Evolutionary conservation across 225 moss, liverwort and hornwort genomes (phyloP).

Genomic region (Anthoceros angustus): DNA sequence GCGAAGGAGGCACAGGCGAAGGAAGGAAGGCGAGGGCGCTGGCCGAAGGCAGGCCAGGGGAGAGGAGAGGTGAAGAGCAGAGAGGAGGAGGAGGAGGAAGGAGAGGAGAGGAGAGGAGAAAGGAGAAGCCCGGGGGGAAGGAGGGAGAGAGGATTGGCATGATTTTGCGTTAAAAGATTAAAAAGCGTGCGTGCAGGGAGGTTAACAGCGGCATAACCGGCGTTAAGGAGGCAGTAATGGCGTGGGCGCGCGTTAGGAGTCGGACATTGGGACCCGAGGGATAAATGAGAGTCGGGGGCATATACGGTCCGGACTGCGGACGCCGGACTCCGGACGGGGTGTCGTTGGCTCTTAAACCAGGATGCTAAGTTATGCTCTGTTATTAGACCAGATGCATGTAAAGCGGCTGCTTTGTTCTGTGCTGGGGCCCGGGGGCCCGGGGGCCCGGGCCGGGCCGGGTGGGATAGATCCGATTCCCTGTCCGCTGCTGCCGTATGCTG

Average conservation of each 20-base stretch:
- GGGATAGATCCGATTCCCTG: no score
- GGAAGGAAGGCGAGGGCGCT: slow-evolving; percentile 12
- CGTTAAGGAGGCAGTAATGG: no score
- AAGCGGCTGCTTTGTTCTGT: no score
- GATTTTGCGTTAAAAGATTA: not conserved
- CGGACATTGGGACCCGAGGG: no score
- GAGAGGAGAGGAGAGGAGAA: slow-evolving; percentile 11
- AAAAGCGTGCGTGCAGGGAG: no score
- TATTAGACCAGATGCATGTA: no score
- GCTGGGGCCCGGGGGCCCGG: no score
- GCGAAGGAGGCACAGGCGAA: slow-evolving; percentile 21
- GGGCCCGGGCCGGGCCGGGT: no score
- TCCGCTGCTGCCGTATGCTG: no score
- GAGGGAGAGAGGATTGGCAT: slow-evolving; percentile 6
- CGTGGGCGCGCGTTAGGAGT: no score
- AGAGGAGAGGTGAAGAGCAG: not conserved
- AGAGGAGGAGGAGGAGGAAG: slow-evolving; percentile 6
- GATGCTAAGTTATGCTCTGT: no score
- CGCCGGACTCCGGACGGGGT: not conserved
- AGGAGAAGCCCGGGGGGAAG: slow-evolving; percentile 29
- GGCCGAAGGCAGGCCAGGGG: slow-evolving; percentile 11
- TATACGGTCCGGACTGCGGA: not conserved
- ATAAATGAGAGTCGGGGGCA: not conserved
- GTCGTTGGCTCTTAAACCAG: not conserved
- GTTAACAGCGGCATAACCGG: no score